Base-by-base conservation (phyloP, 768 basidiomycete genomes). In the Agaricus blazei region DNA sequence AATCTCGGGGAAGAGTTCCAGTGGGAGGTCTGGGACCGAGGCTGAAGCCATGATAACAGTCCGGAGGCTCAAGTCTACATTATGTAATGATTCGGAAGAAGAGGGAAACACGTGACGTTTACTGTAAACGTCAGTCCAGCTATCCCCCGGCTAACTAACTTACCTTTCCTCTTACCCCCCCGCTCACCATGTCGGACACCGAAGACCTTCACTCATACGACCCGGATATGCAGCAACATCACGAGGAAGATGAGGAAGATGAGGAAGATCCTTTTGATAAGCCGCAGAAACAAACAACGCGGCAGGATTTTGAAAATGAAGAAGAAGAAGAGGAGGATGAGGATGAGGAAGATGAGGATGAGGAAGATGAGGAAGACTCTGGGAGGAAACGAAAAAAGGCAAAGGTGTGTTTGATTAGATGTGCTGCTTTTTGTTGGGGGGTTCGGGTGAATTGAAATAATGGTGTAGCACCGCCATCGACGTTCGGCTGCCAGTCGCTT, bases 401-500 rank as follows among this genome's bases (percentile, higher is more conserved):
- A 53, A 88, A 88, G 75, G 85, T 85, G 54, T 31, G 74, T 63
- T 38, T 26, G 50, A 52, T 36, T 43, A 19, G 24, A 23, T 46
- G 34, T 28, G 19, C 45, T 34, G 28, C 42, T 54, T 23, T 34
- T 19, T 19, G 19, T 19, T 19, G 19, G 44, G 8, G 23, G 14
- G 41, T 9, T 28, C 15, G 28, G 34, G 55, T 31, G 36, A 3
- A 43, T 52, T 54, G 15, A 58, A 58, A 38, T 53, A 23, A 54
- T 59, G 50, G 4, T 42, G 48, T 57, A 85, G 83, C 84, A 80
- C 57, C 81, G 84, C 57, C 87, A 88, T 68, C 87, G 81, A 69
- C 81, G 82, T 48, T 71, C 73, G 52, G 75, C 78, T 15, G 79
- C 82, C 26, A 89, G 83, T 67, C 85, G 87, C 60, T 99, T 94